Conservation (phyloP, 2,329 filamentous ascomycete species). For the Alternaria sp. region DNA sequence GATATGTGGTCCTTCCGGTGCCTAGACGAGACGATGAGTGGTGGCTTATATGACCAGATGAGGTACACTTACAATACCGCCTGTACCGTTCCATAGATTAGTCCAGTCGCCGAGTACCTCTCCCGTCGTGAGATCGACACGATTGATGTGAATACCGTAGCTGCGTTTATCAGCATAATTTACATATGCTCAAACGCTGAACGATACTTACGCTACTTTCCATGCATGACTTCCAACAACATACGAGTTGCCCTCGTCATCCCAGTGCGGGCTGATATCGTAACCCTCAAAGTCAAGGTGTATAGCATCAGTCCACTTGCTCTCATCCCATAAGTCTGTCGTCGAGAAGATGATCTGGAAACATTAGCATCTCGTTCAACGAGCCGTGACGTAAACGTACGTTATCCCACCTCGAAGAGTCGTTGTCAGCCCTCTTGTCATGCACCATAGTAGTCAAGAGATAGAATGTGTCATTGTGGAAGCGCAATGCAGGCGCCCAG, state of each 20-base stretch:
- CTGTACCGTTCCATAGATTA: slow-evolving; percentile 51
- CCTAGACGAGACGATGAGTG: background rate
- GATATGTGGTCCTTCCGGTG: slow-evolving; percentile 49
- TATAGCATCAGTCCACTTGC: slow-evolving; percentile 60
- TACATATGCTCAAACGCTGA: background rate
- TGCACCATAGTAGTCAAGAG: slow-evolving; percentile 49
- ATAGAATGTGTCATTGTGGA: slow-evolving; percentile 53
- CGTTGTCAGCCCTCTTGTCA: slow-evolving; percentile 37
- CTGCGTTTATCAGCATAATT: background rate
- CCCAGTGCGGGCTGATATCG: slow-evolving; percentile 65
- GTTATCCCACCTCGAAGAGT: slow-evolving; percentile 52
- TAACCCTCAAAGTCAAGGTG: slow-evolving; percentile 61
- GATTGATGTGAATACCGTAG: slow-evolving; percentile 39
- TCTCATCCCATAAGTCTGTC: slow-evolving; percentile 53
- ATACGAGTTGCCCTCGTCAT: slow-evolving; percentile 63
- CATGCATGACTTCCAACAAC: slow-evolving; percentile 47
- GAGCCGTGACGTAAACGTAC: slow-evolving; percentile 4
- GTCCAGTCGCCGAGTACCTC: slow-evolving; percentile 24
- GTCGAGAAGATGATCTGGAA: slow-evolving; percentile 55
- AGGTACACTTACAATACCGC: slow-evolving; percentile 18
- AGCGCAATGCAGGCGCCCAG: slow-evolving; percentile 53
- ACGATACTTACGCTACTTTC: slow-evolving; percentile 15
- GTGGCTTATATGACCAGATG: background rate
- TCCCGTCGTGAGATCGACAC: slow-evolving; percentile 46
- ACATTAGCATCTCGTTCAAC: background rate